A percentile compares a stretch with the other conserved stretches of the same genome.
Conservation (phyloP, 768 basidiomycete genomes). For the Trametes elegans region DNA sequence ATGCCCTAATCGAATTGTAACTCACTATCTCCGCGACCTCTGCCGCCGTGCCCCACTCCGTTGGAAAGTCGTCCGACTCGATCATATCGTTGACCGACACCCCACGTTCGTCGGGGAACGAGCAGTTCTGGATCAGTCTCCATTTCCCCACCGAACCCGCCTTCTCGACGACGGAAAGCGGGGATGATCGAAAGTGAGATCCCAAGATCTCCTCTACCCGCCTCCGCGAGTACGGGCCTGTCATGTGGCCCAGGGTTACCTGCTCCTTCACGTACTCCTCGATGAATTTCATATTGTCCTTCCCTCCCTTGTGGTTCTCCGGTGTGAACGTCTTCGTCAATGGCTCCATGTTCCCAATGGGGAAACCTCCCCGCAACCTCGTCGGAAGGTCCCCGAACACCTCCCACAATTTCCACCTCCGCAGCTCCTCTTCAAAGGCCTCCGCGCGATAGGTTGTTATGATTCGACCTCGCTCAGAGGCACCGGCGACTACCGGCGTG, state of each 20-base stretch:
- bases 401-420: neutral
- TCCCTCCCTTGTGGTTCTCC: neutral
- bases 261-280: neutral
- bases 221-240: constrained; percentile 1
- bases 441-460: too few relatives aligned
- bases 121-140: constrained; percentile 7
- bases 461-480: too few relatives aligned
- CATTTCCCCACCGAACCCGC: neutral
- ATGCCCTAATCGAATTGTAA: neutral
- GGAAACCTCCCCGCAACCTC: constrained; percentile 3
- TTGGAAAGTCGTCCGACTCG: constrained; percentile 5
- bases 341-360: neutral
- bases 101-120: neutral
- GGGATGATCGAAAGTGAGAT: constrained; percentile 1
- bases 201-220: neutral
- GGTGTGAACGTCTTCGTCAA: constrained; percentile 2
- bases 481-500: too few relatives aligned
- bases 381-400: neutral
- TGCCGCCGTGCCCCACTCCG: constrained; percentile 5
- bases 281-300: constrained; percentile 5
- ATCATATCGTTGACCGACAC: constrained; percentile 5
- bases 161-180: constrained; percentile 5
- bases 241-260: neutral
- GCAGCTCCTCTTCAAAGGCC: too few relatives aligned
- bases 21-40: constrained; percentile 2